Percentiles rank a stretch among this genome's conserved stretches.
These are phyloP conservation scores for Patellifolia procumbens DNA, from an alignment of 179 eudicot species.

Conservation along the genomic window DNA sequence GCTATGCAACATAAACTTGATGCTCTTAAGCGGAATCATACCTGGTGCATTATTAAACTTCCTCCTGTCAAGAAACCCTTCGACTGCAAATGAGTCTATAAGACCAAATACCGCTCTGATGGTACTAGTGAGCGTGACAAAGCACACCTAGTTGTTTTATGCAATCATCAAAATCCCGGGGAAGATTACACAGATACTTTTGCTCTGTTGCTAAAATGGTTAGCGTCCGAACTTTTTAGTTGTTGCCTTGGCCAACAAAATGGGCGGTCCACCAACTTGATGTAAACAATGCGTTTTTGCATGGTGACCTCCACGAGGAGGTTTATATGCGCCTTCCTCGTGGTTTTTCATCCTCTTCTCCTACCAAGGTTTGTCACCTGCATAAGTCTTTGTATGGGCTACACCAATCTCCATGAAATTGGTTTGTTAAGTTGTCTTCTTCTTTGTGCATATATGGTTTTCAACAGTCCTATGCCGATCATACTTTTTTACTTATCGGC, in stretches of 20 bases:
- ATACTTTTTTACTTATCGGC: background rate
- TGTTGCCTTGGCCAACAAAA: background rate
- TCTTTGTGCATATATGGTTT: background rate
- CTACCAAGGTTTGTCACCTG: background rate
- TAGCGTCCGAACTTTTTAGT: background rate
- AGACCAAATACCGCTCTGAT: background rate
- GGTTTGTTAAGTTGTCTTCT: background rate
- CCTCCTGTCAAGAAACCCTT: background rate
- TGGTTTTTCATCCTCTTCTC: background rate
- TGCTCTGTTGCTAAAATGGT: background rate
- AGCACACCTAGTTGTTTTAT: background rate
- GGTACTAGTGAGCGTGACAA: background rate
- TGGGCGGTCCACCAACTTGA: background rate
- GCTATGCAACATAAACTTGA: background rate
- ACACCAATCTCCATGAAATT: background rate
- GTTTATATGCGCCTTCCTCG: background rate
- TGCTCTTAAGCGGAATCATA: background rate
- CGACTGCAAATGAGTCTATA: background rate
- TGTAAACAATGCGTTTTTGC: no score
- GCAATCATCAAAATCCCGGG: background rate
- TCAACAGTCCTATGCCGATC: background rate
- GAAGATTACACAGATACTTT: background rate
- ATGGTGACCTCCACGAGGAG: background rate
- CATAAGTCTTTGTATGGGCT: conserved; percentile 9
- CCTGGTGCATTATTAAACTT: background rate